Percentiles rank a stretch among this genome's conserved stretches.
These are phyloP conservation scores for Arthrobotrys entomopaga DNA, from an alignment of 2,329 filamentous ascomycete species.

Conservation along the genomic window DNA sequence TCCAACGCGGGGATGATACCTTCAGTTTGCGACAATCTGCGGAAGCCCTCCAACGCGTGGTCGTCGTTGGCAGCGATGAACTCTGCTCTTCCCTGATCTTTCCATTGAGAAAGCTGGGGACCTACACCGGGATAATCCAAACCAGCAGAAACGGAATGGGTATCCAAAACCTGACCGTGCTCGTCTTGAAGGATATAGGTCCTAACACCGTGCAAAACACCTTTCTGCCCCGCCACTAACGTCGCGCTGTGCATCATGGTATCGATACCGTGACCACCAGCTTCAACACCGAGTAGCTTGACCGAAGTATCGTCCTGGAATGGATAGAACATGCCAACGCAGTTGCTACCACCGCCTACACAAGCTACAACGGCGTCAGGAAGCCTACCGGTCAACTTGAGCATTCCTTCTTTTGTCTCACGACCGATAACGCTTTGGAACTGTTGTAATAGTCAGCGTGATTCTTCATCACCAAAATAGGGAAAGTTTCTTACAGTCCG, in stretches of 20 bases:
- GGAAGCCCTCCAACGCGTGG: slow-evolving; percentile 87
- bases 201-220: slow-evolving; percentile 92
- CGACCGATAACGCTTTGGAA: slow-evolving; percentile 97
- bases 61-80: slow-evolving; percentile 93
- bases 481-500: slow-evolving; percentile 68
- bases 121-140: slow-evolving; percentile 98
- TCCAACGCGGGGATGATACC: slow-evolving; percentile 97
- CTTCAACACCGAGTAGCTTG: slow-evolving; percentile 91
- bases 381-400: slow-evolving; percentile 82
- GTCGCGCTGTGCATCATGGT: slow-evolving; percentile 88
- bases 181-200: slow-evolving; percentile 95
- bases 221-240: slow-evolving; percentile 83
- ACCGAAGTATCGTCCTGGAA: slow-evolving; percentile 87
- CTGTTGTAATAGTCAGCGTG: slow-evolving; percentile 28
- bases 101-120: slow-evolving; percentile 91
- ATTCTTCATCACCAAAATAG: not conserved
- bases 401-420: slow-evolving; percentile 94
- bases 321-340: slow-evolving; percentile 97
- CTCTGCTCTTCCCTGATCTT: slow-evolving; percentile 84
- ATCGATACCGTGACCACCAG: slow-evolving; percentile 90
- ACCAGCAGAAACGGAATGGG: slow-evolving; percentile 94
- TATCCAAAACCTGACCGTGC: slow-evolving; percentile 92
- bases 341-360: slow-evolving; percentile 94
- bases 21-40: slow-evolving; percentile 83
- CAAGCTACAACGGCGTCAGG: slow-evolving; percentile 97